Base-by-base conservation (phyloP, 2,329 filamentous ascomycete species). In the Colletotrichum euphorbiae region DNA sequence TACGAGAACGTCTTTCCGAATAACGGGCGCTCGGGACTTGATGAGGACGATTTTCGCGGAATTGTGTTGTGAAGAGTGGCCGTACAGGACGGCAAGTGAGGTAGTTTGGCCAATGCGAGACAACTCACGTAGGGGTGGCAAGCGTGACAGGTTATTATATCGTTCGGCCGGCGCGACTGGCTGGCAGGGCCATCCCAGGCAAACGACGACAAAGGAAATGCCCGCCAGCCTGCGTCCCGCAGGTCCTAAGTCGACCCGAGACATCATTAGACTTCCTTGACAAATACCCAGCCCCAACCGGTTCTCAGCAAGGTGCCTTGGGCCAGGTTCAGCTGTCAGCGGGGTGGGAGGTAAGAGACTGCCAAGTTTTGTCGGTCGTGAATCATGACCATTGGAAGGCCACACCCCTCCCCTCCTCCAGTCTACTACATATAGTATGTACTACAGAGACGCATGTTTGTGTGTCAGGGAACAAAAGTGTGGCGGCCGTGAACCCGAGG, bases 201-300 rank as follows among this genome's bases (percentile, higher is more conserved):
- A 65, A 66, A 60, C n/a, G 46, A 57, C 40, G 28, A 69, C 55
- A 59, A 69, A 69, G 66, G 66, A 60, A 33, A 69, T 69, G 66
- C 66, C 66, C 66, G 66, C 66, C 42, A 69, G 43, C 13, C 46
- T 55, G 46, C 48, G 17, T 59, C 54, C 54, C 61, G 46, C 54
- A 55, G 62, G 40, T 38, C 43, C 54, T 28, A 64, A 48, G n/a
- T 40, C 45, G 46, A 60, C 48, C 54, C 66, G 66, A 69, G 66
- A 69, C 66, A 69, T 66, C 46, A 60, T 69, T 69, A 51, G 61
- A 60, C 62, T 69, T 69, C 48, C 59, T 69, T 69, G 66, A 69
- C 66, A 66, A 69, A 69, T 69, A 69, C 46, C 55, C 61, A 66
- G 61, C 54, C 66, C 66, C 61, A n/a, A 55, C 36, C 28, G 48